Conservation (phyloP, 768 basidiomycete species). For the Dendrothele bispora region DNA sequence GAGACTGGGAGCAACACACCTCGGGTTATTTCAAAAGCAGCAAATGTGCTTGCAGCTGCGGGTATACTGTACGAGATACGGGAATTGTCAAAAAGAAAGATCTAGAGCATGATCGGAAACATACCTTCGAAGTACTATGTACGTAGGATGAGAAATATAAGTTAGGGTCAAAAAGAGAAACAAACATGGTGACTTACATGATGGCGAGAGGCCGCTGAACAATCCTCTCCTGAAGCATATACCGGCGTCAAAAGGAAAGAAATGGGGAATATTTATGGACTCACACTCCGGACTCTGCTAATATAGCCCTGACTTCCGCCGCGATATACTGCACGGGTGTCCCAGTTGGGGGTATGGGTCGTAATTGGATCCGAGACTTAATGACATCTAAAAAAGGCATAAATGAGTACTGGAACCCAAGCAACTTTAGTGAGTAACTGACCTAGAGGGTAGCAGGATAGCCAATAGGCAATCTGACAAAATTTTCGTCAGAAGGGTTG, state of each 20-base stretch:
- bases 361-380: slow-evolving; percentile 88
- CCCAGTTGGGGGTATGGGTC: slow-evolving; percentile 68
- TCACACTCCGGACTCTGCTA: slow-evolving; percentile 73
- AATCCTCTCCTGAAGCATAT: slow-evolving; percentile 52
- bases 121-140: slow-evolving; percentile 64
- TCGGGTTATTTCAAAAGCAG: slow-evolving; percentile 82
- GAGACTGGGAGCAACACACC: slow-evolving; percentile 38
- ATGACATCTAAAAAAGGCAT: slow-evolving; percentile 63
- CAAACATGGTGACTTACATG: slow-evolving; percentile 47
- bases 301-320: slow-evolving; percentile 62
- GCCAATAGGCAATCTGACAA: slow-evolving; percentile 83
- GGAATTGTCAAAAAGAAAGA: not conserved
- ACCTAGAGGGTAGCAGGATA: slow-evolving; percentile 90
- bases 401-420: not conserved
- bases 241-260: not conserved
- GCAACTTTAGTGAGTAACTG: not conserved
- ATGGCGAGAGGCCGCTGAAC: slow-evolving; percentile 75
- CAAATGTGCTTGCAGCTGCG: slow-evolving; percentile 88
- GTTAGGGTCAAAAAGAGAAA: not conserved
- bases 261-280: slow-evolving; percentile 20
- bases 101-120: not conserved
- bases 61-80: slow-evolving; percentile 62
- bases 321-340: slow-evolving; percentile 77
- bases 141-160: not conserved
- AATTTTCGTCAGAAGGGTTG: slow-evolving; percentile 2